A percentile compares a stretch with the other conserved stretches of the same genome.
These are phyloP conservation scores for Eutypa lata DNA, from an alignment of 2,329 filamentous ascomycete genomes.

Conservation along the genomic window DNA sequence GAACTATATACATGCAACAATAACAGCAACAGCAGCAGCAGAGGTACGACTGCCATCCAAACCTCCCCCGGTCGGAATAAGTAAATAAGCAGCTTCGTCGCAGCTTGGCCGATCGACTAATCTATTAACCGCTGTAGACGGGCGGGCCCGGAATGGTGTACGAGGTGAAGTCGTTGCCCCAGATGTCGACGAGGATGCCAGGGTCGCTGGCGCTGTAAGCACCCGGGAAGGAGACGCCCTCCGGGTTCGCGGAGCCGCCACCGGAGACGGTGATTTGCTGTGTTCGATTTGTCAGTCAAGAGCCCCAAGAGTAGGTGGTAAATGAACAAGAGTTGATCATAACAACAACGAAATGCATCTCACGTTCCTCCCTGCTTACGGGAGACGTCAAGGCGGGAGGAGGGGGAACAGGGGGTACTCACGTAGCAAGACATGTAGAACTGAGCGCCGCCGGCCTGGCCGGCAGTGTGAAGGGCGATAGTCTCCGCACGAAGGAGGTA, in stretches of 20 bases:
- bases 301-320: too few species aligned
- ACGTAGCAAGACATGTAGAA: constrained; percentile 26
- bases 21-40: not conserved
- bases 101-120: too few species aligned
- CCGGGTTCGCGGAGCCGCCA: constrained; percentile 38
- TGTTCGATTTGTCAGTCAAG: constrained; percentile 6
- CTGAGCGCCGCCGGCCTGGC: constrained; percentile 19
- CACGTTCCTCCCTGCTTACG: not conserved
- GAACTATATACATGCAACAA: not conserved
- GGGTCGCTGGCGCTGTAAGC: constrained; percentile 45
- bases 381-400: not conserved
- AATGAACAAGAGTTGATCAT: too few species aligned
- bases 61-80: too few species aligned
- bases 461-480: constrained; percentile 39
- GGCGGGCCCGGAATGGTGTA: constrained; percentile 38
- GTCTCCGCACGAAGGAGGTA: constrained; percentile 41
- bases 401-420: constrained; percentile 1
- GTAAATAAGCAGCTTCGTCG: too few species aligned
- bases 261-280: constrained; percentile 45
- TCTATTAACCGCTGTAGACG: constrained; percentile 20
- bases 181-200: constrained; percentile 47
- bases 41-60: too few species aligned
- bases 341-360: too few species aligned
- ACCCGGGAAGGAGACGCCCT: constrained; percentile 44
- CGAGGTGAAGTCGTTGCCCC: constrained; percentile 27